These are phyloP conservation scores for Pseudogymnoascus sp. DNA, from an alignment of 2,329 filamentous ascomycete species.

Conservation along the genomic window DNA sequence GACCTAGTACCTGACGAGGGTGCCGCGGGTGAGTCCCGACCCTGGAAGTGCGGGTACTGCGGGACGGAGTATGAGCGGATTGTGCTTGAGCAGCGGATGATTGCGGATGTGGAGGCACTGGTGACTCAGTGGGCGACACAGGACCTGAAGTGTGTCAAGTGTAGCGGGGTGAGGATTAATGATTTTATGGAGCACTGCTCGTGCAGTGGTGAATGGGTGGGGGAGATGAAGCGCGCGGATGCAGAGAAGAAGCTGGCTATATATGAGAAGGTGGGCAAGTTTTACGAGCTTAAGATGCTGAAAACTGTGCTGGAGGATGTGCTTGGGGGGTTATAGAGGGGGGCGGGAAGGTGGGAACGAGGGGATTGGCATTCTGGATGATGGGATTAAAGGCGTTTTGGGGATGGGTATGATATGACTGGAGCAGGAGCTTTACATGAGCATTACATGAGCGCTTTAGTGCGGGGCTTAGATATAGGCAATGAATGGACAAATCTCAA, in stretches of 20 bases:
- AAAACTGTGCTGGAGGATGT: constrained; percentile 65
- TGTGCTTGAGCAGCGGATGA: constrained; percentile 73
- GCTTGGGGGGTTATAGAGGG: constrained; percentile 38
- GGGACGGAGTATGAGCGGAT: constrained; percentile 69
- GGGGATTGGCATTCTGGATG: not conserved
- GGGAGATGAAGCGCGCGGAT: constrained; percentile 61
- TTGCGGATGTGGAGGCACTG: constrained; percentile 68
- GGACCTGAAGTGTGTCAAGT: constrained; percentile 72
- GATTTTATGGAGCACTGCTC: constrained; percentile 97
- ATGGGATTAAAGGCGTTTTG: constrained; percentile 8
- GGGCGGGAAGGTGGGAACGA: not conserved
- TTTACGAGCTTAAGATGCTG: constrained; percentile 78
- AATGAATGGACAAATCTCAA: constrained; percentile 5
- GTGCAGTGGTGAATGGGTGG: constrained; percentile 81
- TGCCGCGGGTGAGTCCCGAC: constrained; percentile 29
- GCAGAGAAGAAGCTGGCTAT: constrained; percentile 61
- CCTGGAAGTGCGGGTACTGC: constrained; percentile 76
- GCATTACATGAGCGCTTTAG: constrained; percentile 4
- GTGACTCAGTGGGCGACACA: constrained; percentile 80
- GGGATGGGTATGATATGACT: not conserved
- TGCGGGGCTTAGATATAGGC: not conserved
- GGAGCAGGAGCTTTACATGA: not conserved
- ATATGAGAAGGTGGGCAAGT: constrained; percentile 67
- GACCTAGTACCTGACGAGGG: constrained; percentile 57
- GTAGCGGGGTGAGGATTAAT: constrained; percentile 71